Percentiles rank a stretch among this genome's conserved stretches.
These are phyloP conservation scores for Geotrichum restrictum DNA, from an alignment of 1,139 yeast species.

Conservation along the genomic window DNA sequence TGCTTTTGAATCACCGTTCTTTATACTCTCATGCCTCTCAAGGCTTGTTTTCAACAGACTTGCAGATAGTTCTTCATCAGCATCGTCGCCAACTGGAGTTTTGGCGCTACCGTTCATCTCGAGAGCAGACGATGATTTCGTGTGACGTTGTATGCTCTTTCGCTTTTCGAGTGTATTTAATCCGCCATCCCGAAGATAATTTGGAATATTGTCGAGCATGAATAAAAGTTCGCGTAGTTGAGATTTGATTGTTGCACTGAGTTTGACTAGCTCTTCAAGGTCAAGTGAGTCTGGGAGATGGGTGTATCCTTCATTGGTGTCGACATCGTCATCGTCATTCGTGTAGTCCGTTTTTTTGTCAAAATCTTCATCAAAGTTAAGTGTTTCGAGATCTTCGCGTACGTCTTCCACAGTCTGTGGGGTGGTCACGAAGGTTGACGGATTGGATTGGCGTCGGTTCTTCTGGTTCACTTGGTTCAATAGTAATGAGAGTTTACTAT, in stretches of 20 bases:
- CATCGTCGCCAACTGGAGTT: no score
- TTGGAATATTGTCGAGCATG: slow-evolving; percentile 18
- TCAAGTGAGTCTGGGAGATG: slow-evolving; percentile 16
- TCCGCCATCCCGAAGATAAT: slow-evolving; percentile 14
- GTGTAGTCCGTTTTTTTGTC: background rate
- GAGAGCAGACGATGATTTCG: slow-evolving; percentile 6
- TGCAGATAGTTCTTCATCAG: background rate
- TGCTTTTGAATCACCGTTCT: no score
- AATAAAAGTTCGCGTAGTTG: slow-evolving; percentile 14
- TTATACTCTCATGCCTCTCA: no score
- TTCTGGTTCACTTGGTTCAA: background rate
- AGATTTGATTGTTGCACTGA: slow-evolving; percentile 12
- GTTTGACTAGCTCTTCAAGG: slow-evolving; percentile 10
- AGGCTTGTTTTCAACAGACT: no score
- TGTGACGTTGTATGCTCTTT: slow-evolving; percentile 17
- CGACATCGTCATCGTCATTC: background rate
- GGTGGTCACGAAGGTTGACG: background rate
- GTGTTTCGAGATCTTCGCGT: slow-evolving; percentile 5
- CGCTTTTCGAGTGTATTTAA: slow-evolving; percentile 9
- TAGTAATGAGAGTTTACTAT: slow-evolving; percentile 11
- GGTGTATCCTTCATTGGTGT: slow-evolving; percentile 2
- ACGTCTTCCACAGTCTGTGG: background rate
- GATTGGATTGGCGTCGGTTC: background rate
- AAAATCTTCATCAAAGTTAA: background rate
- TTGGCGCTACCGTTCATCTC: background rate